A percentile compares a stretch with the other conserved stretches of the same genome.
phyloP scores from a whole-genome alignment of 352 stramenopile genomes.

The Thraustochytrium sp. region DNA sequence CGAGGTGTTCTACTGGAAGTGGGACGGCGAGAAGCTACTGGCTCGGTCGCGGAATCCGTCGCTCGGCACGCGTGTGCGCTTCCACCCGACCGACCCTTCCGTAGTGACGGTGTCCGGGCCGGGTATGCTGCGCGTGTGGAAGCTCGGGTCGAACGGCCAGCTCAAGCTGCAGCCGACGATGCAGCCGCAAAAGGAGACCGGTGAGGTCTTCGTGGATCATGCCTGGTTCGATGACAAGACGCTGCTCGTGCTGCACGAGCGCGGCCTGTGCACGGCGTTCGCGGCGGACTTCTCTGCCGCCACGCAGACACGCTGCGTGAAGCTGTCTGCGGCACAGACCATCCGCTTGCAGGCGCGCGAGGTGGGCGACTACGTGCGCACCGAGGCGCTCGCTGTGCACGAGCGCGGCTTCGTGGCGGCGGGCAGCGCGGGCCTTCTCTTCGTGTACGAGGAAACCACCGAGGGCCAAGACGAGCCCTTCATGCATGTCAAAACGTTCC shows the following conservation, averaged over 20 bases:
- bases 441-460: slow-evolving; percentile 1
- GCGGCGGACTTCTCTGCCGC: not conserved
- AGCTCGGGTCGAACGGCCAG: not conserved
- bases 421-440: not conserved
- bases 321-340: not conserved
- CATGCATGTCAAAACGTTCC: slow-evolving; percentile 26
- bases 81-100: slow-evolving; percentile 21
- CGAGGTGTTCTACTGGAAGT: slow-evolving; percentile 39
- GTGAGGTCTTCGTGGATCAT: not conserved
- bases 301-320: not conserved
- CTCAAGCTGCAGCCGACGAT: slow-evolving; percentile 14
- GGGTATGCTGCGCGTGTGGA: not conserved
- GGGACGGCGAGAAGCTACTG: slow-evolving; percentile 19
- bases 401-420: not conserved
- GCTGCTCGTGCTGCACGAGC: not conserved
- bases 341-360: not conserved
- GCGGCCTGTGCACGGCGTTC: not conserved
- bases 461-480: slow-evolving; percentile 11
- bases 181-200: not conserved
- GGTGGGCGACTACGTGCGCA: not conserved
- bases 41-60: not conserved
- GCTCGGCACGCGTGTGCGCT: not conserved
- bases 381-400: not conserved
- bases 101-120: not conserved
- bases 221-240: slow-evolving; percentile 37